phyloP scores from a whole-genome alignment of 805 yeast species.

The Candida gorgasii region DNA sequence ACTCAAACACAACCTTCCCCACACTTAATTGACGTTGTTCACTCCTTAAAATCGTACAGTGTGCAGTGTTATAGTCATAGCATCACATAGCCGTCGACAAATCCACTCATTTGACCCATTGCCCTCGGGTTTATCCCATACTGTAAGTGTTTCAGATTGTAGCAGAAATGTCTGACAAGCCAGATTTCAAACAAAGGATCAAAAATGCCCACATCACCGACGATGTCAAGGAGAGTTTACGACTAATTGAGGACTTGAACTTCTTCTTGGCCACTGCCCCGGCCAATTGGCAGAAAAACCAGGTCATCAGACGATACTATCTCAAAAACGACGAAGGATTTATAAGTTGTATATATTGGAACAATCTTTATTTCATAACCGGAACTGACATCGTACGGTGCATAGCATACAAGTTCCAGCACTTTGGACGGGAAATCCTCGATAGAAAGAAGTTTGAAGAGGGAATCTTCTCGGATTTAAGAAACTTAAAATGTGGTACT shows the following conservation, averaged over 20 bases:
- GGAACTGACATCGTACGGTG: constrained; percentile 97
- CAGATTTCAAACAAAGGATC: constrained; percentile 4
- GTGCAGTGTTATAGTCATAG: too few species aligned
- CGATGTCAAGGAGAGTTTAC: constrained; percentile 46
- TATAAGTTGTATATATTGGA: constrained; percentile 92
- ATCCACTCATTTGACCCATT: neutral
- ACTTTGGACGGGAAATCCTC: constrained; percentile 80
- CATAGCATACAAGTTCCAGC: constrained; percentile 81
- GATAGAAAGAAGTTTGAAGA: constrained; percentile 96
- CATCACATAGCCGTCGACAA: too few species aligned
- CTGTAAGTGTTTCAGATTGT: constrained; percentile 10
- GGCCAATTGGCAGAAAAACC: constrained; percentile 87
- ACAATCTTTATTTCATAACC: constrained; percentile 82
- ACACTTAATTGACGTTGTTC: too few species aligned
- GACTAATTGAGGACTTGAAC: constrained; percentile 74
- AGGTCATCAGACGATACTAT: constrained; percentile 81
- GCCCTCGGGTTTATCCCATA: too few species aligned
- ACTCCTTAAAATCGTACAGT: too few species aligned
- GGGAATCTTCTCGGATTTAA: constrained; percentile 88
- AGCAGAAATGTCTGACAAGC: constrained; percentile 9
- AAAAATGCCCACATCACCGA: constrained; percentile 13
- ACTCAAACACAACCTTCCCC: neutral
- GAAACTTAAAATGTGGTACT: constrained; percentile 80
- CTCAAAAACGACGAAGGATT: constrained; percentile 88
- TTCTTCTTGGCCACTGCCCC: constrained; percentile 93